These are phyloP conservation scores for Candida morakotiae DNA, from an alignment of 805 yeast species.

Conservation along the genomic window DNA sequence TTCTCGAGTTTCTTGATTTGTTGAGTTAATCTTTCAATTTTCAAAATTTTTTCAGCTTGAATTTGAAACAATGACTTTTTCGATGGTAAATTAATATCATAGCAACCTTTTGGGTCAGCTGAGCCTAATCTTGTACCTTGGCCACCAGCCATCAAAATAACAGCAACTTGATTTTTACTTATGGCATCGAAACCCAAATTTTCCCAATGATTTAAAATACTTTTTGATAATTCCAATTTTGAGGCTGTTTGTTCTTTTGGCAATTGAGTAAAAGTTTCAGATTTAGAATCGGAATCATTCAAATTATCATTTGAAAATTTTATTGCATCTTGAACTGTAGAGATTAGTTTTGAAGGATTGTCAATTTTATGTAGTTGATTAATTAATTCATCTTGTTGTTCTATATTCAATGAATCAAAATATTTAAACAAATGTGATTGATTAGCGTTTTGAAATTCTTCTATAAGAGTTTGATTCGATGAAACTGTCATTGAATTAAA, in stretches of 20 bases:
- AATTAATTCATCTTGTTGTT: slow-evolving; percentile 33
- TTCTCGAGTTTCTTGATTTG: slow-evolving; percentile 10
- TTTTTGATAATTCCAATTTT: slow-evolving; percentile 39
- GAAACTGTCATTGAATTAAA: slow-evolving; percentile 12
- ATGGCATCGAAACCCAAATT: slow-evolving; percentile 66
- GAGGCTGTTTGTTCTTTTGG: slow-evolving; percentile 47
- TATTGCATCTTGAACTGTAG: slow-evolving; percentile 46
- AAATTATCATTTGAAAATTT: slow-evolving; percentile 25
- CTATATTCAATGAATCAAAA: slow-evolving; percentile 35
- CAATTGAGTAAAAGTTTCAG: slow-evolving; percentile 40
- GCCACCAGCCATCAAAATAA: slow-evolving; percentile 95
- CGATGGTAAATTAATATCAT: slow-evolving; percentile 80
- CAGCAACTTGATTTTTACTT: slow-evolving; percentile 72
- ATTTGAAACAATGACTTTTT: slow-evolving; percentile 81
- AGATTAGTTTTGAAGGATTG: slow-evolving; percentile 38
- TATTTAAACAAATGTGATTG: slow-evolving; percentile 52
- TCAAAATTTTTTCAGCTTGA: slow-evolving; percentile 81
- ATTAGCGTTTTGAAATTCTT: slow-evolving; percentile 40
- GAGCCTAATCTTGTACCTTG: slow-evolving; percentile 97
- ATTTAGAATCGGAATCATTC: neutral
- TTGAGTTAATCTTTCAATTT: slow-evolving; percentile 56
- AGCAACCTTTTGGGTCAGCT: slow-evolving; percentile 89
- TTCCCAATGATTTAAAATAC: slow-evolving; percentile 35
- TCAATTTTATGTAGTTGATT: slow-evolving; percentile 38
- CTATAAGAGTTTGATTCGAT: slow-evolving; percentile 12